Base-by-base conservation (phyloP, 2,329 filamentous ascomycete genomes). In the Colletotrichum sp. region DNA sequence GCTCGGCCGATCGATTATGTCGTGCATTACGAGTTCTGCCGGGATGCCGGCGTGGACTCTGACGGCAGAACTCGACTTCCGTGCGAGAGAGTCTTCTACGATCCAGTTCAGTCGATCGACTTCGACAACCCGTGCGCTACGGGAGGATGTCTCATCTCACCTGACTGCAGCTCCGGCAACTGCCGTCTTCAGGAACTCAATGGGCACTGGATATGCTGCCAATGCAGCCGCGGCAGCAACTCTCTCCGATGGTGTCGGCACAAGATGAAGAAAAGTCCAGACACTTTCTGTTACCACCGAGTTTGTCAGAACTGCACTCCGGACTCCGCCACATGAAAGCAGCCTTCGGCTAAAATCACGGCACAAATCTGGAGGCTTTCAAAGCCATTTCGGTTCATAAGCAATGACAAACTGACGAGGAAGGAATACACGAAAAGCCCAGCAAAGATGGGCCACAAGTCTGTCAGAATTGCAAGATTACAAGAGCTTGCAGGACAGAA, bases 231-330 rank as follows among this genome's bases (percentile, higher is more conserved):
- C 8, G 87, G 87, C 8, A 86, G 84, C 7, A 91, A 91, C 75
- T 81, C 83, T 6, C 85, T 85, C 64, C 82, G 83, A 26, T 87
- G 84, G 83, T 90, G 89, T 78, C 81, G 85, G 39, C 87, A 89
- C 76, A 85, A 82, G 69, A 86, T 87, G 85, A 84, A 82, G 69
- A 84, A 84, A 15, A 86, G 87, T 76, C 87, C 88, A 12, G 86
- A 90, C 77, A 88, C 87, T 2, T 87, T 90, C 60, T 91, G 89
- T 80, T 89, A 89, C 77, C 89, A 91, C 75, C 81, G 82, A n/a
- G 85, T 89, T 67, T 91, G 89, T 79, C 80, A 83, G 52, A 79
- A 78, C 5, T 90, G 89, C 76, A 82, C 81, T 60, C 76, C 84
- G 13, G 86, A 89, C 73, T 28, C 39, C 24, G 30, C 26, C 49